Base-by-base conservation (phyloP, 495 filamentous ascomycete genomes). In the Physcia stellaris region DNA sequence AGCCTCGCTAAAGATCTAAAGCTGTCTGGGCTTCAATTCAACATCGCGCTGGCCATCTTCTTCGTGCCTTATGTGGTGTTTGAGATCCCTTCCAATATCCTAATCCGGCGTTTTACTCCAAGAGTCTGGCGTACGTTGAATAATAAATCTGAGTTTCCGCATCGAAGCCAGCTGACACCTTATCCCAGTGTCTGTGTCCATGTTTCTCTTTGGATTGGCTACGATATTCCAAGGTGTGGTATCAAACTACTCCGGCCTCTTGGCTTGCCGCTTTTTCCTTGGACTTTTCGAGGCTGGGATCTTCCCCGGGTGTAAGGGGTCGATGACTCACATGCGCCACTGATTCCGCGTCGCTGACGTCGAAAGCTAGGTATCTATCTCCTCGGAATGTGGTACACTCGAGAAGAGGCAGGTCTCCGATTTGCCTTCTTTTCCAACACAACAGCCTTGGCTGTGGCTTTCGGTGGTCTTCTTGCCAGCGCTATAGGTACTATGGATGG, bases 1-100 rank as follows among this genome's bases (percentile, higher is more conserved):
- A 62, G 67, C 29, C 55, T 80, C 13, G 60, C 59, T 28, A 45
- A 58, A 6, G 66, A 84, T 39, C 54, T 86, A 15, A 33, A 62
- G 33, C 57, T 85, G 24, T 41, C 44, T 2, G 62, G 62, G 35
- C 47, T 61, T 21, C 56, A 77, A 50, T 78, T 68, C 57, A 81
- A 80, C 48, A 70, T 60, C 16, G 77, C 43, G 9, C 49, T 55
- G 2, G 52, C 49, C 0, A 50, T 63, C 2, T 94, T 95, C 68
- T 98, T 94, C 60, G 75, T 95, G 0, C 86, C 88, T 0, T 96
- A 94, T 53, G 70, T 93, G 45, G 45, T 88, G 32, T 79, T 79
- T 47, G 87, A 75, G 55, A 90, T 96, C 59, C 52, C 55, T 11
- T 41, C 42, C 26, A 57, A 56, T 35, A 35, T 58, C 24, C 20